Percentiles rank a stretch among this genome's conserved stretches.
Evolutionary conservation across 2,329 filamentous ascomycete species (phyloP).

Genomic region (Emergomyces orientalis): DNA sequence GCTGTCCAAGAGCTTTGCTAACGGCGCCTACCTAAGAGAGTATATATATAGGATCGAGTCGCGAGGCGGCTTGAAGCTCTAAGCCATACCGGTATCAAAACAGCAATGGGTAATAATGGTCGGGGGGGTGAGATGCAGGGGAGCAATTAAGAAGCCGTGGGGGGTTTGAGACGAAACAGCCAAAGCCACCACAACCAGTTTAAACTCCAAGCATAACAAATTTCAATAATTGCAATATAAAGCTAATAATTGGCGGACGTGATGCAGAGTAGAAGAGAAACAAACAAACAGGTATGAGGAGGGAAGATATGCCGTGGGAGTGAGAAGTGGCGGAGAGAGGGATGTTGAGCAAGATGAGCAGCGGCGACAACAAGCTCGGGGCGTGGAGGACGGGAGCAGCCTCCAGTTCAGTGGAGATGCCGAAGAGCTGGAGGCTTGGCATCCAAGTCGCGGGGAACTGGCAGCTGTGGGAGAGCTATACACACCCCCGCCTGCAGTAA

Average conservation of each 20-base stretch:
- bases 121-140: background rate
- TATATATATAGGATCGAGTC: background rate
- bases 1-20: background rate
- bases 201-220: conserved; percentile 1
- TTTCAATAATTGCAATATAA: background rate
- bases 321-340: background rate
- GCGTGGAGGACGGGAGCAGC: background rate
- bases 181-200: background rate
- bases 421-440: conserved; percentile 4
- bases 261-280: background rate
- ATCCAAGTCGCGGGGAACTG: background rate
- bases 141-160: background rate
- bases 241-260: background rate
- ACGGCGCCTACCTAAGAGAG: background rate
- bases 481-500: background rate
- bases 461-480: background rate
- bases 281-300: background rate
- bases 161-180: background rate
- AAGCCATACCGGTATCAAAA: background rate
- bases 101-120: background rate
- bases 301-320: background rate
- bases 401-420: background rate
- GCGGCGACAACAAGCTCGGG: background rate
- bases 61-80: background rate
- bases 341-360: background rate